These are phyloP conservation scores for Apodospora peruviana DNA, from an alignment of 495 filamentous ascomycete genomes.

Conservation along the genomic window DNA sequence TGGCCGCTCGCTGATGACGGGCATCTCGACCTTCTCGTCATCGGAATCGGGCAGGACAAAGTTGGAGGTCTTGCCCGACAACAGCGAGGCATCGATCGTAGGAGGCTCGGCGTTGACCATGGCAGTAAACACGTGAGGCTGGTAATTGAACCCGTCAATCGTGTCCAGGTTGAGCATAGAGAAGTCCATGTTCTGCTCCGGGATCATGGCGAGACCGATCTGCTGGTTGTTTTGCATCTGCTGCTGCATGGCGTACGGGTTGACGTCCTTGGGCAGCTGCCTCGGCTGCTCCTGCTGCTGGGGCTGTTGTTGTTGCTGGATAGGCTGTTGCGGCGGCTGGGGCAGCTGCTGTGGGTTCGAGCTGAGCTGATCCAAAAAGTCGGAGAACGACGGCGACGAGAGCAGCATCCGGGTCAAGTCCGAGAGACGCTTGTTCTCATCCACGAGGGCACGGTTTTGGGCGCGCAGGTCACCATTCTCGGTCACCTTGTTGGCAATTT, in stretches of 20 bases:
- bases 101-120: conserved; percentile 68
- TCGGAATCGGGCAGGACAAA: conserved; percentile 42
- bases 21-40: conserved; percentile 42
- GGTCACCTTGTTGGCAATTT: conserved; percentile 65
- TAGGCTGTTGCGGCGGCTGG: conserved; percentile 29
- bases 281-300: conserved; percentile 32
- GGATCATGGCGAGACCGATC: conserved; percentile 68
- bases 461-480: conserved; percentile 66
- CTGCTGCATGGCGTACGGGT: conserved; percentile 52
- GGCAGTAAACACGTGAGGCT: conserved; percentile 76
- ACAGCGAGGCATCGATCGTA: conserved; percentile 50
- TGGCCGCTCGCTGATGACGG: conserved; percentile 38
- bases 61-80: conserved; percentile 62
- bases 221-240: conserved; percentile 49
- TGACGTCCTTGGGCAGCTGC: conserved; percentile 57
- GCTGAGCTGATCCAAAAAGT: conserved; percentile 71
- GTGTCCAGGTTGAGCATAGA: conserved; percentile 50
- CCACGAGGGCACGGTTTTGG: conserved; percentile 66
- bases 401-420: conserved; percentile 78
- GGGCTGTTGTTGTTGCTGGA: conserved; percentile 19
- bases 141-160: conserved; percentile 54
- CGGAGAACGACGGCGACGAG: conserved; percentile 77
- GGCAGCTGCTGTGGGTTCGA: conserved; percentile 37
- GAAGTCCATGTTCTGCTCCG: conserved; percentile 66
- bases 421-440: conserved; percentile 74